Evolutionary conservation across 768 basidiomycete genomes (phyloP), one percentile per base, ranked within the genome.

Genomic region (Pseudohyphozyma bogoriensis): DNA sequence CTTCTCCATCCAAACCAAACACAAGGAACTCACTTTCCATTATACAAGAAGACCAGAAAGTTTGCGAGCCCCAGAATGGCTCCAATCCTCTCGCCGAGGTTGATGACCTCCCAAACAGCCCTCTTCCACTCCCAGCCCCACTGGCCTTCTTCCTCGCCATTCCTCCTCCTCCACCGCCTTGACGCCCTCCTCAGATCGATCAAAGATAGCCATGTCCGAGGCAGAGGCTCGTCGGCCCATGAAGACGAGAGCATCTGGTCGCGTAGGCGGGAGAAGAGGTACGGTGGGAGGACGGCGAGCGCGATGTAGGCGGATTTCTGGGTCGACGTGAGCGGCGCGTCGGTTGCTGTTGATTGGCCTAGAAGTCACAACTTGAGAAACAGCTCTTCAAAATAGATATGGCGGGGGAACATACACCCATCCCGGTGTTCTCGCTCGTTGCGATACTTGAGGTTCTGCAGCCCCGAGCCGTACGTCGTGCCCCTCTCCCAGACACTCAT

Each of bases 41-140:
- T 81, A 81, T 83, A 86, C 35, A 99, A 73, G 70, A 99, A 99
- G 8, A 79, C 78, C 13, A 87, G 69, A 66, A 95, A 92, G 68
- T 85, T 91, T n/a, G 80, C 60, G 33, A 93, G 76, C 42, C 47
- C 63, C 11, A 58, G 49, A 9, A 66, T 20, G 1, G 39, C 36
- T 8, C 29, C 47, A 2, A 69, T 18, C 51, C 66, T 63, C 53
- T 71, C 70, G 20, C 51, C 39, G 6, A 45, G 7, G 7, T 60
- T 29, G 18, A 65, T 24, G 11, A 65, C n/a, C 45, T 71, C 70
- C 62, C 63, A 69, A 9, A 42, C 59, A 7, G 60, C 29, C 28
- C 70, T 28, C 55, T 64, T 68, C 61, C 68, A 64, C 59, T 66
- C 65, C 40, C 65, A 29, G 6, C 36, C 26, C 65, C 39, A 52